phyloP scores from a whole-genome alignment of 257 asterid species.

The Petunia axillaris region DNA sequence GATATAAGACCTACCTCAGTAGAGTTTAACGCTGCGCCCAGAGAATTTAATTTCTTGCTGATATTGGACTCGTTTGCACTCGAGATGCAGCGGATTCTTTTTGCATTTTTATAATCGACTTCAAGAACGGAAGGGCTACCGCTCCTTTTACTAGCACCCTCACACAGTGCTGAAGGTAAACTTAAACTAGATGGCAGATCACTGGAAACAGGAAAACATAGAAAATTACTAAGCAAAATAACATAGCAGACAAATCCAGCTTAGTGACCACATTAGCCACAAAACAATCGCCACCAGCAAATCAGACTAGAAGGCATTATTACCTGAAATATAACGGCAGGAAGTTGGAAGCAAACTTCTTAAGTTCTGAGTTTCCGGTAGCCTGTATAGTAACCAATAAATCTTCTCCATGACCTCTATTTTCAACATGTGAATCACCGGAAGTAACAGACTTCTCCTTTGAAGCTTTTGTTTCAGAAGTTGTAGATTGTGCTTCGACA shows the following conservation, averaged over 20 bases:
- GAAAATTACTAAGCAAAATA: slow-evolving; percentile 31
- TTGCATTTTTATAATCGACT: slow-evolving; percentile 45
- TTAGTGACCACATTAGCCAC: slow-evolving; percentile 20
- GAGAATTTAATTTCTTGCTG: slow-evolving; percentile 40
- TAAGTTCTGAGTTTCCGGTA: slow-evolving; percentile 48
- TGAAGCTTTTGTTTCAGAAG: slow-evolving; percentile 33
- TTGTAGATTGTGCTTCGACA: slow-evolving; percentile 34
- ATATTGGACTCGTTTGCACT: slow-evolving; percentile 38
- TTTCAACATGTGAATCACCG: slow-evolving; percentile 33
- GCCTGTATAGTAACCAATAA: slow-evolving; percentile 29
- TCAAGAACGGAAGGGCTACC: slow-evolving; percentile 44
- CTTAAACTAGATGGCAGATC: slow-evolving; percentile 45
- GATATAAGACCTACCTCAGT: slow-evolving; percentile 46
- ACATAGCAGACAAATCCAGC: slow-evolving; percentile 26
- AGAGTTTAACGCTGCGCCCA: slow-evolving; percentile 31
- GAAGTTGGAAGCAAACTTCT: slow-evolving; percentile 62
- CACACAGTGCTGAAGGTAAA: slow-evolving; percentile 44
- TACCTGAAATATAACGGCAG: slow-evolving; percentile 89
- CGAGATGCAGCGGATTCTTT: slow-evolving; percentile 46
- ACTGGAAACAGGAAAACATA: slow-evolving; percentile 41
- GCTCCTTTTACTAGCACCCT: slow-evolving; percentile 40
- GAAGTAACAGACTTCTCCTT: slow-evolving; percentile 31
- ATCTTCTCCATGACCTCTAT: slow-evolving; percentile 39
- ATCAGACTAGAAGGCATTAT: slow-evolving; percentile 17
- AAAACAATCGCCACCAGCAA: slow-evolving; percentile 8